These are phyloP conservation scores for Sanghuangporus sanghuang DNA, from an alignment of 1,284 basidiomycete genomes.

Conservation along the genomic window DNA sequence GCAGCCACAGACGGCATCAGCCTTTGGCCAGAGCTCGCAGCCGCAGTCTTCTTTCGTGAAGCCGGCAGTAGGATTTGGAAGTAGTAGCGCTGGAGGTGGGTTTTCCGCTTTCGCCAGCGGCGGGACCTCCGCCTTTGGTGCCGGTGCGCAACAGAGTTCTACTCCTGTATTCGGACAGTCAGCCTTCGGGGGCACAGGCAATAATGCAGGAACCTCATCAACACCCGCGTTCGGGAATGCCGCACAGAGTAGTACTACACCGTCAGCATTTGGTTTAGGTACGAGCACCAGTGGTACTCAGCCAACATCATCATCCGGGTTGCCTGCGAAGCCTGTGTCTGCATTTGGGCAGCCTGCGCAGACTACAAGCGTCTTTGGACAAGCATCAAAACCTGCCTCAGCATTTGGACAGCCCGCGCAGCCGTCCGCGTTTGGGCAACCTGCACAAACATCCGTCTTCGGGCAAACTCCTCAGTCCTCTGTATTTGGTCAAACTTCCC, in stretches of 20 bases:
- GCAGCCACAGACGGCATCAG: constrained; percentile 22
- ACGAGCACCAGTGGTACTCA: not conserved
- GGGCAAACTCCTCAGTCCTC: constrained; percentile 26
- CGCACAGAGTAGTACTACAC: constrained; percentile 16
- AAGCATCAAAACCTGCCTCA: constrained; percentile 23
- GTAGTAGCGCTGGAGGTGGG: constrained; percentile 20
- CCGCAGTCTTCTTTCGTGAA: constrained; percentile 29
- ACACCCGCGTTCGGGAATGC: constrained; percentile 34
- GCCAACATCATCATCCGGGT: constrained; percentile 24
- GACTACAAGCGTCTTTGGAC: constrained; percentile 27
- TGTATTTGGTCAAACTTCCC: constrained; percentile 28
- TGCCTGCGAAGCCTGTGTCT: constrained; percentile 22
- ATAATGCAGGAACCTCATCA: constrained; percentile 24
- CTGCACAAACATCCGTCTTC: constrained; percentile 26
- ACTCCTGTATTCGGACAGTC: constrained; percentile 28
- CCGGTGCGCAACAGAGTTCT: constrained; percentile 20
- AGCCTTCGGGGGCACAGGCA: constrained; percentile 23
- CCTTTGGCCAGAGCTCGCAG: constrained; percentile 28
- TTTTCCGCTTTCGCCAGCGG: constrained; percentile 31
- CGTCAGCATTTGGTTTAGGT: constrained; percentile 25
- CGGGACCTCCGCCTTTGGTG: constrained; percentile 30
- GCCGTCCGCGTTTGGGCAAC: constrained; percentile 28
- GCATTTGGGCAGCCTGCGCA: constrained; percentile 28
- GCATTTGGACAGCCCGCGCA: constrained; percentile 28
- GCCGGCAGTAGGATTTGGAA: constrained; percentile 31